Percentiles rank a stretch among this genome's conserved stretches.
phyloP scores from a whole-genome alignment of 1,284 basidiomycete species.

The Pisolithus thermaeus region DNA sequence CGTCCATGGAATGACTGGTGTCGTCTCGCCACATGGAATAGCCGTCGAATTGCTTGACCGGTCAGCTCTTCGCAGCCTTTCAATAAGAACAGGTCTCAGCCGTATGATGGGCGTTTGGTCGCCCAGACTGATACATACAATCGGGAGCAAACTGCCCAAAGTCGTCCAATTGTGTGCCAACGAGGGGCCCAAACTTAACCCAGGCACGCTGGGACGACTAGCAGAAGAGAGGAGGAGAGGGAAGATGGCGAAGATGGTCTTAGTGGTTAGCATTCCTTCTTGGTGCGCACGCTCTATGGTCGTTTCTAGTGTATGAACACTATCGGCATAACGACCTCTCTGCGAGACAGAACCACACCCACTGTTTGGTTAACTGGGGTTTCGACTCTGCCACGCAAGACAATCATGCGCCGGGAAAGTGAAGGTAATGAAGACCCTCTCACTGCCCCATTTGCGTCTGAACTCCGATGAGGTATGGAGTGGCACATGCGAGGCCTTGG shows the following conservation, averaged over 20 bases:
- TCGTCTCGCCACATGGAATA: conserved; percentile 89
- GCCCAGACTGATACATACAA: conserved; percentile 88
- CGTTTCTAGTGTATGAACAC: neutral
- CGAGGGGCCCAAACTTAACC: conserved; percentile 74
- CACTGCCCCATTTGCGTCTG: conserved; percentile 30
- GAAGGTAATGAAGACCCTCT: conserved; percentile 12
- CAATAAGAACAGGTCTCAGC: conserved; percentile 10
- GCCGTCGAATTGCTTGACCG: conserved; percentile 93
- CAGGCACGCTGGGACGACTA: conserved; percentile 76
- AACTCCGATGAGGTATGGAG: conserved; percentile 82
- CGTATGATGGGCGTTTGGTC: conserved; percentile 75
- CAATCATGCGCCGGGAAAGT: conserved; percentile 9
- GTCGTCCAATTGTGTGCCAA: conserved; percentile 84
- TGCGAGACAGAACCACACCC: too few relatives aligned
- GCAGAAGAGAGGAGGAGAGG: conserved; percentile 31
- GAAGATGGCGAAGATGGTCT: too few relatives aligned
- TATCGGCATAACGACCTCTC: too few relatives aligned
- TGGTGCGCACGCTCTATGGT: neutral
- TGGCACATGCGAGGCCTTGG: conserved; percentile 70
- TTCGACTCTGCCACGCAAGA: neutral
- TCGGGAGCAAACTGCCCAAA: conserved; percentile 79
- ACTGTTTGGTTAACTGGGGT: neutral
- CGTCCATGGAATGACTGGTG: conserved; percentile 92
- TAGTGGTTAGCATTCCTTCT: neutral
- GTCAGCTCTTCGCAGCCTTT: conserved; percentile 27